phyloP scores from a whole-genome alignment of 176 grass and related monocot genomes.

The Eragrostis nindensis region DNA sequence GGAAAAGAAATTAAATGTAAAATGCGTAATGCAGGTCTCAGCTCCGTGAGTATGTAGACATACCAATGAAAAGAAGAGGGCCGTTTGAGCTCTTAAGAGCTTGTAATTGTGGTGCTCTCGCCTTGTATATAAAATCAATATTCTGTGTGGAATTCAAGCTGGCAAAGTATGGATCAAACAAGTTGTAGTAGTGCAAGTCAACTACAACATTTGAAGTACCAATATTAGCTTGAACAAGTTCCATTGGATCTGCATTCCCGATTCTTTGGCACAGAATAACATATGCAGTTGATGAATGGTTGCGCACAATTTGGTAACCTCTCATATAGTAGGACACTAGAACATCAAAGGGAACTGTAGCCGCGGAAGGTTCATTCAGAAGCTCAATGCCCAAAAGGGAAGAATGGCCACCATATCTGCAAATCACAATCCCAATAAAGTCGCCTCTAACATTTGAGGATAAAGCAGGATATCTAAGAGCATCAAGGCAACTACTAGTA shows the following conservation, averaged over 20 bases:
- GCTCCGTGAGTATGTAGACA: constrained; percentile 8
- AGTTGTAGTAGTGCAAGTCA: constrained; percentile 83
- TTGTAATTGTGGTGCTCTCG: constrained; percentile 60
- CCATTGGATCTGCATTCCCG: constrained; percentile 67
- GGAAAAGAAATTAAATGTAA: neutral
- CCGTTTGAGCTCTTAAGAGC: constrained; percentile 55
- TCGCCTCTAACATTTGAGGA: neutral
- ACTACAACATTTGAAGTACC: constrained; percentile 67
- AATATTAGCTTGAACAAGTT: constrained; percentile 70
- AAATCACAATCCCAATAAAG: constrained; percentile 31
- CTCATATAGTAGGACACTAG: constrained; percentile 65
- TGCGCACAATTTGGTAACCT: constrained; percentile 77
- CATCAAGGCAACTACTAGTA: neutral
- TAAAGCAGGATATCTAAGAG: neutral
- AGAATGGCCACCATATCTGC: constrained; percentile 66
- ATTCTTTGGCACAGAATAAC: constrained; percentile 82
- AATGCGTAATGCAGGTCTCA: neutral
- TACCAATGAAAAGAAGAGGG: constrained; percentile 76
- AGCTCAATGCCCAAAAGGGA: constrained; percentile 80
- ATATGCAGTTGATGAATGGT: constrained; percentile 74
- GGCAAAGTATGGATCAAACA: constrained; percentile 68
- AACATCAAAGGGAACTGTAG: constrained; percentile 55
- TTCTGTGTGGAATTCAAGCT: constrained; percentile 55
- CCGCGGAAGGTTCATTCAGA: constrained; percentile 79
- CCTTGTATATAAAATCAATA: constrained; percentile 71